Base-by-base conservation (phyloP, 371 early-diverging fungal genomes). In the Mucor indicus region DNA sequence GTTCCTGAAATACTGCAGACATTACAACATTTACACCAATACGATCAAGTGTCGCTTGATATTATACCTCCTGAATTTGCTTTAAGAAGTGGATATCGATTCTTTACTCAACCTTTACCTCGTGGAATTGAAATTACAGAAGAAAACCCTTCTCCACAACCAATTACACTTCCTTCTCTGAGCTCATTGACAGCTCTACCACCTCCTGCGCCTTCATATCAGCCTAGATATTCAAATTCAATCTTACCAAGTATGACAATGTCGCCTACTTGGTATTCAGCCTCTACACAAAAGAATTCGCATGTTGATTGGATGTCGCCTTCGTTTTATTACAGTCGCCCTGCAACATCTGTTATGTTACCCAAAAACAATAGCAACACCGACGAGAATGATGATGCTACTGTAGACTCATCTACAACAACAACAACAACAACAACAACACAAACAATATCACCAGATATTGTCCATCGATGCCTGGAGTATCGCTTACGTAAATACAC, bases 61-160 rank as follows among this genome's bases (percentile, higher is more conserved):
- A 71, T 71, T 5, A 71, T 71, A 27, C 72, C 72, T 10, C 72
- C 72, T 19, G 72, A 71, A 21, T 71, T 67, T 49, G 62, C 72
- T 16, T 25, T 64, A 45, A 45, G 65, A 15, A 59, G 59, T 30
- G 55, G 62, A 5, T 69, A 69, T 35, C 60, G 68, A 24, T 24
- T 47, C 38, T 40, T 46, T 50, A 29, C 52, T 24, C 15, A 52
- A 25, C n/a, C n/a, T n/a, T n/a, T n/a, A n/a, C n/a, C n/a, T n/a
- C n/a, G n/a, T n/a, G n/a, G n/a, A n/a, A 42, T 48, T 19, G 36
- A 40, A 16, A 42, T 48, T 10, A n/a, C n/a, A n/a, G 48, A 48
- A 43, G 36, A 48, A 38, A 48, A 41, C 9, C n/a, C n/a, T n/a
- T n/a, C n/a, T n/a, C 55, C 55, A 21, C 55, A 48, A n/a, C 31